Percentiles rank a stretch among this genome's conserved stretches.
Conservation (phyloP, 305 asterid genomes). For the Fraxinus baroniana region DNA sequence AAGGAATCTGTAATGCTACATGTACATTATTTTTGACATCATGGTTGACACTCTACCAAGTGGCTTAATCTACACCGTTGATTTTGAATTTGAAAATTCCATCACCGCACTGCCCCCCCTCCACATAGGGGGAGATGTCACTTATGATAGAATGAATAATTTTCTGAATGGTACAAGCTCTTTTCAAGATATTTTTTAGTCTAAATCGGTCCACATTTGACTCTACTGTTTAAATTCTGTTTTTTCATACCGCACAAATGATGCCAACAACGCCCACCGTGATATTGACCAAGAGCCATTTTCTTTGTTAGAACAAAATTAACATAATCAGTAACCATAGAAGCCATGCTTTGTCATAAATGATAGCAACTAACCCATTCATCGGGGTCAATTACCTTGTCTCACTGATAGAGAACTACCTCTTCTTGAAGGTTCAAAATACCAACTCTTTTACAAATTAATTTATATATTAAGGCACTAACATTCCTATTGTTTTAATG, state of each 20-base stretch:
- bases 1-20: conserved; percentile 51
- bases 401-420: not conserved
- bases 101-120: too few relatives aligned
- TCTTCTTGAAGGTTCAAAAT: not conserved
- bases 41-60: not conserved
- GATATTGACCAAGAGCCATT: not conserved
- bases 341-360: not conserved
- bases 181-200: too few relatives aligned
- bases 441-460: not conserved
- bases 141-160: not conserved
- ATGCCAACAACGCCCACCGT: not conserved
- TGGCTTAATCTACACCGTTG: not conserved
- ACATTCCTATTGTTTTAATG: not conserved
- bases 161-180: not conserved
- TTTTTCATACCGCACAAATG: not conserved
- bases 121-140: too few relatives aligned
- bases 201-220: too few relatives aligned
- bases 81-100: too few relatives aligned
- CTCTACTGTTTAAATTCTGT: not conserved
- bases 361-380: not conserved
- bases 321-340: not conserved
- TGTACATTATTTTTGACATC: not conserved
- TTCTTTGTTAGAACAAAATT: not conserved
- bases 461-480: not conserved
- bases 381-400: not conserved